phyloP scores from a whole-genome alignment of 139 green algal species.

The Chlamydomonas asymmetrica region DNA sequence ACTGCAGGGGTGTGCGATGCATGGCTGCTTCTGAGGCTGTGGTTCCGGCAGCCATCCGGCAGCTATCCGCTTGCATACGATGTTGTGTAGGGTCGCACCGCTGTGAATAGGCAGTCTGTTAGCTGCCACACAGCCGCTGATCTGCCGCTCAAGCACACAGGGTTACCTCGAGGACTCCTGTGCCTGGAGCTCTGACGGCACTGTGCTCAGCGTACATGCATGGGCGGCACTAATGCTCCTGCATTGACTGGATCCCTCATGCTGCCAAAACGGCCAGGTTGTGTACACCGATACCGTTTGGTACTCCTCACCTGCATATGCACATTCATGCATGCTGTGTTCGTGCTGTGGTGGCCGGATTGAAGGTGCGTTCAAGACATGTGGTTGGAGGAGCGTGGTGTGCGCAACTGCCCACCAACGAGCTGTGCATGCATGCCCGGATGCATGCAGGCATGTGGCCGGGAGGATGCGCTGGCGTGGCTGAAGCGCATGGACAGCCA shows the following conservation, averaged over 20 bases:
- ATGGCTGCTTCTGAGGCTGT: neutral
- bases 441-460: constrained; percentile 1
- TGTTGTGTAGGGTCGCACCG: neutral
- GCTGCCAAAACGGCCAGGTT: too few species aligned
- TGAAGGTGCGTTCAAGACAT: constrained; percentile 22
- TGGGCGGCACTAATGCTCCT: too few species aligned
- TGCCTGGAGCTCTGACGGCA: too few species aligned
- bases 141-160: too few species aligned
- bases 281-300: too few species aligned
- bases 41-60: too few species aligned
- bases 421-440: neutral
- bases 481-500: constrained; percentile 66
- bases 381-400: neutral
- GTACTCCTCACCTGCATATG: too few species aligned
- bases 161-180: too few species aligned
- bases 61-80: neutral
- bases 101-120: too few species aligned
- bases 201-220: too few species aligned
- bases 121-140: too few species aligned
- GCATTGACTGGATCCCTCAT: too few species aligned
- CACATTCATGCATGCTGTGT: constrained; percentile 9
- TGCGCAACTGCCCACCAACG: neutral
- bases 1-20: neutral
- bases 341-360: constrained; percentile 31
- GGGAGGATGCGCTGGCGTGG: constrained; percentile 35